Evolutionary conservation across 1,284 basidiomycete species (phyloP), one percentile per base, ranked within the genome.

Genomic region (Golubevia pallescens): DNA sequence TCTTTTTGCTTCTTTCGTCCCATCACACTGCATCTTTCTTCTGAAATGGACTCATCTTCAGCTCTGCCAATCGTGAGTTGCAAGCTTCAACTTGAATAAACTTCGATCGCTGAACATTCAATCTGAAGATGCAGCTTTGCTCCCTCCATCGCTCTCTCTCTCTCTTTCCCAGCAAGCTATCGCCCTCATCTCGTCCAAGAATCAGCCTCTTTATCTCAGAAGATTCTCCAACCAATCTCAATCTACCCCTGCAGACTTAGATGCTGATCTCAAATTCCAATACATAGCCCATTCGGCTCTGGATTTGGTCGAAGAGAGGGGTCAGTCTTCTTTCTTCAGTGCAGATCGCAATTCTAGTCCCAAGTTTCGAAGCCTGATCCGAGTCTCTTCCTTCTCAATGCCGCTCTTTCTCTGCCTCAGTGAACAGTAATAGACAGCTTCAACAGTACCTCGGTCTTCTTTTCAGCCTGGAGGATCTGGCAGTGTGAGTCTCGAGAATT

Each of bases 271-370:
- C 13, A 69, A 67, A 34, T 70, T 56, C 48, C 54, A 59, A 34
- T 70, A 66, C 28, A 32, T 70, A 2, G 68, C 68, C 3, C 68
- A 70, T 34, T 58, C 63, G 23, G 68, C 62, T 14, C 54, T 70
- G 42, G 68, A 70, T 21, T 23, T 67, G 54, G 32, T 70, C 10
- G 68, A 70, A 52, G 68, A 70, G 48, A 61, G 61, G 14, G 60
- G 67, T 69, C 38, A 10, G 67, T 58, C 10, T 38, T 38, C 34
- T 38, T 38, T 38, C 34, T 38, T 5, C 34, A 4, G 5, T 38
- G n/a, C n/a, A n/a, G n/a, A n/a, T n/a, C n/a, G n/a, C n/a, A n/a
- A 10, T 38, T 10, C 34, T 38, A 10, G 34, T 38, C 10, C 10
- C 34, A 5, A 38, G 34, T 10, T 38, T 4, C 3, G 34, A 4